phyloP scores from a whole-genome alignment of 2,329 filamentous ascomycete species.

The Lachnellula subtilissima region DNA sequence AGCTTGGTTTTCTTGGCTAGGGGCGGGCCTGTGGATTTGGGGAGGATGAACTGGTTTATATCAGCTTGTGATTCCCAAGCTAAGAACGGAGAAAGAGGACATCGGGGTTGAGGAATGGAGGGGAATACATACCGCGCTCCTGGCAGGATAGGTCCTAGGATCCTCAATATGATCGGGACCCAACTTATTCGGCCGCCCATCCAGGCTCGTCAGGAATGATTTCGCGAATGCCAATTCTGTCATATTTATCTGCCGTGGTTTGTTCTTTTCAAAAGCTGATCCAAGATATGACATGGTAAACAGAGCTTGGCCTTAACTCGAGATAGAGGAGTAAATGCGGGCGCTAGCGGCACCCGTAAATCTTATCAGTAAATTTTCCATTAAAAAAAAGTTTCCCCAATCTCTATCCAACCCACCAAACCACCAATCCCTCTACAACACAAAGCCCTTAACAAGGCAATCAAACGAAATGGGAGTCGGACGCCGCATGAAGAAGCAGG shows the following conservation, averaged over 20 bases:
- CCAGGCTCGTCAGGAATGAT: constrained; percentile 74
- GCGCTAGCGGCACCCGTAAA: constrained; percentile 11
- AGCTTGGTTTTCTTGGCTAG: constrained; percentile 43
- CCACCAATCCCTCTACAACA: constrained; percentile 1
- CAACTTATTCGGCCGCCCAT: constrained; percentile 74
- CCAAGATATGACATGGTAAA: background rate
- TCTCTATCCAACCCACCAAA: background rate
- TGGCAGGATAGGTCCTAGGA: constrained; percentile 69
- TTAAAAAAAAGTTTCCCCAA: constrained; percentile 10
- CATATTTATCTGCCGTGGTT: constrained; percentile 45
- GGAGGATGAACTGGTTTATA: constrained; percentile 60
- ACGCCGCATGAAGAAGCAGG: constrained; percentile 95
- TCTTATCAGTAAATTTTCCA: constrained; percentile 21
- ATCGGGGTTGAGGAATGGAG: background rate
- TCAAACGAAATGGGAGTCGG: constrained; percentile 71
- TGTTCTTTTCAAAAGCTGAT: background rate
- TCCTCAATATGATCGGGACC: constrained; percentile 89
- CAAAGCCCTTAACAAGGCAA: background rate
- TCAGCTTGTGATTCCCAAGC: constrained; percentile 6
- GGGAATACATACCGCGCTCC: constrained; percentile 61
- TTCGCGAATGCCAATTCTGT: constrained; percentile 82
- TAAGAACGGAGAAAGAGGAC: background rate
- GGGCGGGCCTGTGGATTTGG: constrained; percentile 51
- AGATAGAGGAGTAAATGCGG: background rate
- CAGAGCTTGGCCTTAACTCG: background rate